phyloP scores from a whole-genome alignment of 495 filamentous ascomycete species.

The Xylaria curta region DNA sequence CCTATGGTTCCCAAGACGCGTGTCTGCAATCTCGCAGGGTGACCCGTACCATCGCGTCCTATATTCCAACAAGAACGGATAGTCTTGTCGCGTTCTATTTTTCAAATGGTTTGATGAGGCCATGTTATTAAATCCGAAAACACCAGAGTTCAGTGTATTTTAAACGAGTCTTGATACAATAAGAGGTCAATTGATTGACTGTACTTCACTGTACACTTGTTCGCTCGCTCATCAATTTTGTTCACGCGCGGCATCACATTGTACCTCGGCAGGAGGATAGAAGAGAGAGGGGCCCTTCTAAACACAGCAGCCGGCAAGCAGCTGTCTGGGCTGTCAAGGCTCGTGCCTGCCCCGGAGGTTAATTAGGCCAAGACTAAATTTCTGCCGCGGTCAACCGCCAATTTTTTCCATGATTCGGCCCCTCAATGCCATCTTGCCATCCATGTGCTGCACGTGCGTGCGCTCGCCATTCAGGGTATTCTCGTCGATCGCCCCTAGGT shows the following conservation, averaged over 20 bases:
- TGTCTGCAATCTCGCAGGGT: slow-evolving; percentile 8
- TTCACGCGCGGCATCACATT: not conserved
- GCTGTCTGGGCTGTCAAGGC: not conserved
- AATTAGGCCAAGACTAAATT: not conserved
- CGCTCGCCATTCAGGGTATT: not conserved
- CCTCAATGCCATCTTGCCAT: not conserved
- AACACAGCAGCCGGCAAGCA: not conserved
- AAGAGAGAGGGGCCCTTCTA: too few species aligned
- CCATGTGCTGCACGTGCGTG: not conserved
- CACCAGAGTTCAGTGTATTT: not conserved
- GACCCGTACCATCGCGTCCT: slow-evolving; percentile 80
- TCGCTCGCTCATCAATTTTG: not conserved
- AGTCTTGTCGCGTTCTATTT: slow-evolving; percentile 70
- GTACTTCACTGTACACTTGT: not conserved
- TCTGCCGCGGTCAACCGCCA: slow-evolving; percentile 37
- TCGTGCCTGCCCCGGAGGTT: not conserved
- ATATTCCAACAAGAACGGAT: slow-evolving; percentile 80
- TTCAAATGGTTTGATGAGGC: slow-evolving; percentile 58
- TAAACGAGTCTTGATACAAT: not conserved
- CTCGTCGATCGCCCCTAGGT: not conserved
- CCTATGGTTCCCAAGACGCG: slow-evolving; percentile 1
- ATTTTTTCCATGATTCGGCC: slow-evolving; percentile 39
- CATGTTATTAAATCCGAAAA: slow-evolving; percentile 34
- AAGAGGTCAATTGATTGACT: not conserved
- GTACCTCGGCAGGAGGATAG: not conserved